Percentiles rank a stretch among this genome's conserved stretches.
These are phyloP conservation scores for Gleditsia sinensis DNA, from an alignment of 306 rosid species.

Conservation along the genomic window DNA sequence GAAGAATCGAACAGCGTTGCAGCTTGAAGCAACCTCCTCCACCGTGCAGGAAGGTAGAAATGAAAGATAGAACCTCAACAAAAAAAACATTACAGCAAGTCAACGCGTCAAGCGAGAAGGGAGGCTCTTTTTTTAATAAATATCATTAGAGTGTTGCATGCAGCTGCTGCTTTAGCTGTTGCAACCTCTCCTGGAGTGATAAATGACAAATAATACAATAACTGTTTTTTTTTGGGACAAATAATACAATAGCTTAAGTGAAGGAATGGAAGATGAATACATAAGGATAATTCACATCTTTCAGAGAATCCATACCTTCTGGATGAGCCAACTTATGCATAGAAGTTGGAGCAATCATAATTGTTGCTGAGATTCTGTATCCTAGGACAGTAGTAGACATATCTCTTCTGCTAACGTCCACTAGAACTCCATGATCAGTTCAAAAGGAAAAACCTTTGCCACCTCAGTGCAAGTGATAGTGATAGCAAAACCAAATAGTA, in stretches of 20 bases:
- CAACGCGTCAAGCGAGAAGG: background rate
- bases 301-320: slow-evolving; percentile 43
- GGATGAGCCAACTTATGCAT: slow-evolving; percentile 63
- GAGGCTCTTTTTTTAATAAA: background rate
- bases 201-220: background rate
- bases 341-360: slow-evolving; percentile 63
- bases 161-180: slow-evolving; percentile 77
- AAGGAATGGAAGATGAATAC: background rate
- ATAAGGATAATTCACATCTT: background rate
- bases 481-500: no score
- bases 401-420: slow-evolving; percentile 68
- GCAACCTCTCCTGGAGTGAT: slow-evolving; percentile 62
- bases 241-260: background rate
- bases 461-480: no score
- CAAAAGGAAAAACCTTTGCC: no score
- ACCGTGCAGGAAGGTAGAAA: slow-evolving; percentile 56
- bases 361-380: slow-evolving; percentile 53
- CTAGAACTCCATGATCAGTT: no score
- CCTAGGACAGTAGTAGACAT: slow-evolving; percentile 61
- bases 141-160: slow-evolving; percentile 72
- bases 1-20: slow-evolving; percentile 71
- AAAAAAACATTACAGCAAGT: background rate
- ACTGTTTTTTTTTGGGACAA: no score
- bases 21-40: slow-evolving; percentile 76
- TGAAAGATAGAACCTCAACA: slow-evolving; percentile 49